phyloP scores from a whole-genome alignment of 768 basidiomycete genomes.

The Panus rudis region DNA sequence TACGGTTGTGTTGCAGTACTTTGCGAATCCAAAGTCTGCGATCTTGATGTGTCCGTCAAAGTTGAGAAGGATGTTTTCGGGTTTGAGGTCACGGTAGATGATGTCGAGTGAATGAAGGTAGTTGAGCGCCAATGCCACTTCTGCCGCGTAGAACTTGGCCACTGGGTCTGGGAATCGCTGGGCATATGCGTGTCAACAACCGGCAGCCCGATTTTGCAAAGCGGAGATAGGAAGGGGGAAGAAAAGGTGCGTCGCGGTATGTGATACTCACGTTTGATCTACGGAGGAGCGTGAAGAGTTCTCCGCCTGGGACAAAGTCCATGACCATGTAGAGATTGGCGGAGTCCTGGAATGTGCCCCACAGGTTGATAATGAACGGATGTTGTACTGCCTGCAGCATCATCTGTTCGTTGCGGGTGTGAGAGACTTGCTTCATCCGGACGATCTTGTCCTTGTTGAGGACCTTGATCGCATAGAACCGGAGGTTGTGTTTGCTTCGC shows the following conservation, averaged over 20 bases:
- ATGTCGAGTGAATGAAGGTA: slow-evolving; percentile 83
- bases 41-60: slow-evolving; percentile 97
- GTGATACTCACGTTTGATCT: slow-evolving; percentile 67
- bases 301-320: slow-evolving; percentile 95
- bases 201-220: too few relatives aligned
- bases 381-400: slow-evolving; percentile 85
- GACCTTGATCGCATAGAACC: slow-evolving; percentile 95
- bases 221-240: slow-evolving; percentile 13
- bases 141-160: slow-evolving; percentile 95
- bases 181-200: too few relatives aligned
- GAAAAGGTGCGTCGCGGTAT: slow-evolving; percentile 1
- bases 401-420: slow-evolving; percentile 90
- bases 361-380: slow-evolving; percentile 92
- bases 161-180: slow-evolving; percentile 96
- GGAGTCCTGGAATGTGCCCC: slow-evolving; percentile 91
- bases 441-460: slow-evolving; percentile 90
- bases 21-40: slow-evolving; percentile 96
- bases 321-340: slow-evolving; percentile 97
- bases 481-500: slow-evolving; percentile 87
- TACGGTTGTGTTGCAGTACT: slow-evolving; percentile 77
- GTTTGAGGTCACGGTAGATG: slow-evolving; percentile 96
- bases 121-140: slow-evolving; percentile 88
- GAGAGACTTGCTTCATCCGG: slow-evolving; percentile 90
- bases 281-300: slow-evolving; percentile 88
- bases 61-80: slow-evolving; percentile 91